These are phyloP conservation scores for Boeremia exigua DNA, from an alignment of 2,329 filamentous ascomycete species.

Conservation along the genomic window DNA sequence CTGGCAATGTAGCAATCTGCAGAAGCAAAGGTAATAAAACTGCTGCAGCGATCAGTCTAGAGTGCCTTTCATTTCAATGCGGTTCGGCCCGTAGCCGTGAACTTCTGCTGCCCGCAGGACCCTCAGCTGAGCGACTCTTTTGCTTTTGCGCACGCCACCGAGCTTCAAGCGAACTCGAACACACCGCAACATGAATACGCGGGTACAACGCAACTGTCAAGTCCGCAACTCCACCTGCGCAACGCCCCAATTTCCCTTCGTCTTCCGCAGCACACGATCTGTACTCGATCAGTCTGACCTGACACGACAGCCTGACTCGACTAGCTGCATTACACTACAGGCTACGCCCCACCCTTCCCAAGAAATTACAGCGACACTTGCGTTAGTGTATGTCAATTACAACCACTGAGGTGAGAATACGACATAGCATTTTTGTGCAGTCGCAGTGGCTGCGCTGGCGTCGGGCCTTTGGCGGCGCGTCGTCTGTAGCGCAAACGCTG, in stretches of 20 bases:
- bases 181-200: conserved; percentile 5
- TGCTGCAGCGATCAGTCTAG: conserved; percentile 1
- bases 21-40: background rate
- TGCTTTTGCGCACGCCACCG: conserved; percentile 1
- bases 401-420: conserved; percentile 7
- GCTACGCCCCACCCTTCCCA: background rate
- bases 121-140: conserved; percentile 1
- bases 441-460: conserved; percentile 5
- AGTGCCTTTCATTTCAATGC: background rate
- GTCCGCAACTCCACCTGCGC: background rate
- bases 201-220: conserved; percentile 12
- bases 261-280: conserved; percentile 15
- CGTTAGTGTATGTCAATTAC: conserved; percentile 6
- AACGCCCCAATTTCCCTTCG: conserved; percentile 1
- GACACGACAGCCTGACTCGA: background rate
- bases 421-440: conserved; percentile 1
- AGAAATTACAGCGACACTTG: conserved; percentile 4
- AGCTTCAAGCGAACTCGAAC: background rate
- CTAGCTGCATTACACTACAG: conserved; percentile 8
- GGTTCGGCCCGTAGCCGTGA: conserved; percentile 24
- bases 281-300: conserved; percentile 5
- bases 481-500: conserved; percentile 13
- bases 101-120: conserved; percentile 10
- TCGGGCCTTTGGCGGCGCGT: conserved; percentile 16
- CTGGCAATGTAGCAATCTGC: background rate